A percentile compares a stretch with the other conserved stretches of the same genome.
These are phyloP conservation scores for Euphorbia pulcherrima DNA, from an alignment of 345 rosid genomes.

Conservation along the genomic window DNA sequence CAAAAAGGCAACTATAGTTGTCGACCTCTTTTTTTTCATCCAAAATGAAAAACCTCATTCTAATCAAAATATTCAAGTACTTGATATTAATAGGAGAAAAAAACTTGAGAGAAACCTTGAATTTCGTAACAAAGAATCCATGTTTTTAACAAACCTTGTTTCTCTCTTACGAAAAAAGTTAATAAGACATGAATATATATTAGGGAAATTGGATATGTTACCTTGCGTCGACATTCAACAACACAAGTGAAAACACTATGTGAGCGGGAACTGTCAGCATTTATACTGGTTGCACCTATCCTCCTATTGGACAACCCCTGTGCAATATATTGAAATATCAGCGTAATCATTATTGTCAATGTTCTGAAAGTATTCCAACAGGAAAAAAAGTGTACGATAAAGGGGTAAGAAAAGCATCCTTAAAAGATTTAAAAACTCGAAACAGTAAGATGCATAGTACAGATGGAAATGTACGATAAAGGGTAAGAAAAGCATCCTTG, in stretches of 20 bases:
- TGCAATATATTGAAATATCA: constrained; percentile 10
- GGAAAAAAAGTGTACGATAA: not conserved
- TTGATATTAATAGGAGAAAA: not conserved
- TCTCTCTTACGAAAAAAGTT: not conserved
- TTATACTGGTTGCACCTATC: constrained; percentile 91
- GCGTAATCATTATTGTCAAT: not conserved
- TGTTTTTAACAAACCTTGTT: not conserved
- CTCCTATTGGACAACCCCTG: constrained; percentile 95
- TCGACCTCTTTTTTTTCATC: not conserved
- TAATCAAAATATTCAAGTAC: not conserved
- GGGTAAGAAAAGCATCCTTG: not conserved
- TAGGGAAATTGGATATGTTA: constrained; percentile 22
- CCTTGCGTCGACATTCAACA: constrained; percentile 97
- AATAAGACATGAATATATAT: not conserved
- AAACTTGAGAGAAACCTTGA: too few relatives aligned
- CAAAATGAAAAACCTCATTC: constrained; percentile 6
- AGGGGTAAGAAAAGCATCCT: not conserved
- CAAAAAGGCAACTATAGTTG: not conserved
- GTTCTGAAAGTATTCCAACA: not conserved
- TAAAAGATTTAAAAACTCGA: not conserved
- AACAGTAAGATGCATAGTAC: too few relatives aligned
- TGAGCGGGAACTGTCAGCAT: constrained; percentile 98
- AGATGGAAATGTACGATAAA: too few relatives aligned
- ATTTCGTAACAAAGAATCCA: not conserved
- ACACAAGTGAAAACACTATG: constrained; percentile 97